A percentile compares a stretch with the other conserved stretches of the same genome.
Evolutionary conservation across 179 eudicot species (phyloP).

Genomic region (Amaranthus tricolor): DNA sequence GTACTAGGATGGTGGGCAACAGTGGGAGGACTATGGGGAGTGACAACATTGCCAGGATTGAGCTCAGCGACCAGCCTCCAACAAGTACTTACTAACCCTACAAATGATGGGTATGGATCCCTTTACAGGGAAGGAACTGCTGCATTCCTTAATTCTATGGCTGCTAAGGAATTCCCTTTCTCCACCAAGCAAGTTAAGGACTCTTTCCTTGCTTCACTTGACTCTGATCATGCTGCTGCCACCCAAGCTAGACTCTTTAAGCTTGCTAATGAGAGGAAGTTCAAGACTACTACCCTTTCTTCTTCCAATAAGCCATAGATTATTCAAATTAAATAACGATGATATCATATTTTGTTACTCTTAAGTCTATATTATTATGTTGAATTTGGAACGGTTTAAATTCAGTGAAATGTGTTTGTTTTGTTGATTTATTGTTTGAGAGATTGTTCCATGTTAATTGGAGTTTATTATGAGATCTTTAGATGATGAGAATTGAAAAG

Average conservation of each 20-base stretch:
- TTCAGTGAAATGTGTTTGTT: slow-evolving; percentile 7
- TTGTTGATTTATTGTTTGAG: not conserved
- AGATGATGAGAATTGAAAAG: no score
- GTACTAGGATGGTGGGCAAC: slow-evolving; percentile 72
- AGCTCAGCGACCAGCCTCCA: slow-evolving; percentile 42
- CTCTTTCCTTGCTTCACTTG: slow-evolving; percentile 40
- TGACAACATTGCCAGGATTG: slow-evolving; percentile 46
- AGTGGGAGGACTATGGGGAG: slow-evolving; percentile 57
- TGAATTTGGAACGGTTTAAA: not conserved
- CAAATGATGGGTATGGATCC: slow-evolving; percentile 51
- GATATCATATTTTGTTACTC: no score
- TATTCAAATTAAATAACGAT: not conserved
- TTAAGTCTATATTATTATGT: not conserved
- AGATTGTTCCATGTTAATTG: not conserved
- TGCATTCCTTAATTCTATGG: slow-evolving; percentile 74
- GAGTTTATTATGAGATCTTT: not conserved
- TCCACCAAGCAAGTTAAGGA: slow-evolving; percentile 54
- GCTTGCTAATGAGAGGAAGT: slow-evolving; percentile 76
- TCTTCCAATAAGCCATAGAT: not conserved
- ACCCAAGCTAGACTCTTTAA: slow-evolving; percentile 69
- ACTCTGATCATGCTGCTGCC: slow-evolving; percentile 62
- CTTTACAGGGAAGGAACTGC: slow-evolving; percentile 90
- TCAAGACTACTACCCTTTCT: slow-evolving; percentile 9
- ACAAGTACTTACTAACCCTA: slow-evolving; percentile 59
- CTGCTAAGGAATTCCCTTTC: slow-evolving; percentile 22